Evolutionary conservation across 306 rosid species (phyloP).

Genomic region (Trifolium repens): DNA sequence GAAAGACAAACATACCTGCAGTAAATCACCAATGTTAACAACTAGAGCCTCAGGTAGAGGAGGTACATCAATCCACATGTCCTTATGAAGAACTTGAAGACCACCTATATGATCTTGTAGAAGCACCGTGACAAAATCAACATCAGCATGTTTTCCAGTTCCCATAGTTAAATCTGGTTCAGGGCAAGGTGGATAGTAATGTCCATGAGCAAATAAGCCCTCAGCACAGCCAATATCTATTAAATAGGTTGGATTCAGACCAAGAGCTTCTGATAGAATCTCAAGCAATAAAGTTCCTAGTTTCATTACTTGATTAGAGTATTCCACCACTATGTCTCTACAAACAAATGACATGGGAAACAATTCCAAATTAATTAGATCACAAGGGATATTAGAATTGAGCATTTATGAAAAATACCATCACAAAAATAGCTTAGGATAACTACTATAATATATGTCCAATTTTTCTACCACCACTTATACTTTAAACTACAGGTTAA

Average conservation of each 20-base stretch:
- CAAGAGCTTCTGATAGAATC: constrained; percentile 50
- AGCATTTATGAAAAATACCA: too few relatives aligned
- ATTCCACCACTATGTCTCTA: constrained; percentile 46
- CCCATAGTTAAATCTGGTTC: constrained; percentile 53
- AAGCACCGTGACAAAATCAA: constrained; percentile 52
- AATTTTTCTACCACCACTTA: too few relatives aligned
- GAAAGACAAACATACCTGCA: constrained; percentile 44
- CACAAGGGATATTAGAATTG: not conserved
- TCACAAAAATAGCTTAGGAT: too few relatives aligned
- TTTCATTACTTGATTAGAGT: constrained; percentile 46
- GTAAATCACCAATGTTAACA: constrained; percentile 46
- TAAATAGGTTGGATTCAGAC: constrained; percentile 39
- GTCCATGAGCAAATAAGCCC: constrained; percentile 26
- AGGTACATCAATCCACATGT: constrained; percentile 45
- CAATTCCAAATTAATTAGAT: not conserved
- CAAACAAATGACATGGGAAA: not conserved
- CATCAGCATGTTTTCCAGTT: constrained; percentile 44
- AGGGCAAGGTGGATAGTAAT: constrained; percentile 49
- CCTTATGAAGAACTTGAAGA: constrained; percentile 50
- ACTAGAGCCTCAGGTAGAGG: constrained; percentile 46
- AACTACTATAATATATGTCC: too few relatives aligned
- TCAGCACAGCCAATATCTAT: constrained; percentile 45
- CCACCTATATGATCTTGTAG: constrained; percentile 64
- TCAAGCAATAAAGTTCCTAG: constrained; percentile 44
- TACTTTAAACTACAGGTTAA: too few relatives aligned